Evolutionary conservation across 148 eudicot species (phyloP), one percentile per base, ranked within the genome.

Genomic region (Cornus florida): DNA sequence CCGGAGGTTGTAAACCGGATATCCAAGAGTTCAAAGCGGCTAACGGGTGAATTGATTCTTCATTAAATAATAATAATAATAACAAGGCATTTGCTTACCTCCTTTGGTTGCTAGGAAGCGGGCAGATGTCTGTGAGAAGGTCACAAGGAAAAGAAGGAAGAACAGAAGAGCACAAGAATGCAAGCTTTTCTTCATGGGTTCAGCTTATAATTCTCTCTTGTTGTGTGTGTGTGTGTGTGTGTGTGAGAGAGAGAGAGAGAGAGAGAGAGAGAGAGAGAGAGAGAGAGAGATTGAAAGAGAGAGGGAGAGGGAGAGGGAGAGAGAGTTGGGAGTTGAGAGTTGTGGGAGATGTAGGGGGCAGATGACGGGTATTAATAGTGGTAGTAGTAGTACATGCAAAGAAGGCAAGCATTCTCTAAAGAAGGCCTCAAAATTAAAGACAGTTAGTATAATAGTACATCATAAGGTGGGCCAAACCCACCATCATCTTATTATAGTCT

Each of bases 131-230:
- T 41, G 17, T 9, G 82, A 78, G 14, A 67, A 70, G 39, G 73
- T 73, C 11, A 78, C 16, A 12, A 77, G 71, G 22, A 50, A 48
- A 60, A 78, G 60, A 10, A 84, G 33, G 85, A 83, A 32, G 70
- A 80, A 57, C 10, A 87, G 23, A 23, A 81, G 66, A 67, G 71
- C 59, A 53, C 59, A 53, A 53, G 17, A 53, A 53, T 16, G 19
- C 4, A 53, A 53, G 59, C 12, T 53, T 53, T 53, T 76, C 82
- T 78, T 86, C 89, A 89, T 83, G 41, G 53, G 74, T 48, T 75
- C 12, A 43, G 81, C 64, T 64, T 35, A 10, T 39, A 39, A 39
- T 39, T 39, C 43, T 39, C 43, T 39, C 5, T 39, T 4, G 43
- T 39, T 43, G 48, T 43, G 48, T 6, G 48, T 43, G 48, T 43